Base-by-base conservation (phyloP, 2,329 filamentous ascomycete genomes). In the Colletotrichum karsti region DNA sequence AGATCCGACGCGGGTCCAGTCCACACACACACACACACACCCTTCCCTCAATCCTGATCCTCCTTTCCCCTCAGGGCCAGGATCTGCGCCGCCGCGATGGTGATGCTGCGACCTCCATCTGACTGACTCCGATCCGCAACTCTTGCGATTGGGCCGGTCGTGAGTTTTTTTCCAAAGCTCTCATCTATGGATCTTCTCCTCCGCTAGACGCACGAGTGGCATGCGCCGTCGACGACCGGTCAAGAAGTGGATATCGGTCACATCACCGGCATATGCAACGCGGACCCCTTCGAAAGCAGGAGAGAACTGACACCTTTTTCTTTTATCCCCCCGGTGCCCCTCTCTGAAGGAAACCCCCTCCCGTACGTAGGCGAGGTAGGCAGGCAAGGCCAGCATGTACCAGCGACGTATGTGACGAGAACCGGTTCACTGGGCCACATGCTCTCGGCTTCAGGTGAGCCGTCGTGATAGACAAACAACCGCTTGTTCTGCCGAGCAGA, bases 231-330 rank as follows among this genome's bases (percentile, higher is more conserved):
- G 46, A 35, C n/a, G 35, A 67, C 64, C 64, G 64, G 51, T 63
- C 51, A 63, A 67, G 64, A 67, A 63, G 64, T 67, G 59, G 37
- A 67, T 53, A 59, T 53, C 39, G 37, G 55, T 46, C 42, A 28
- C 42, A 67, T 67, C 41, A 50, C 58, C 42, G 51, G 42, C 59
- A 63, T 57, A 48, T 63, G 42, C 58, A 63, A 26, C 50, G 35
- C 20, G 57, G 24, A 37, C 58, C 39, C 46, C 13, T 61, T 44
- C 30, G 15, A 13, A 56, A 35, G 58, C 26, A 63, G n/a, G 50
- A 51, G 24, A 56, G 39, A 62, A 39, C 18, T 53, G 58, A 62
- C 37, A 54, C n/a, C 13, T 24, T 44, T 18, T 37, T 39, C 8
- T 1, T 13, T 12, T 12, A 48, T 18, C 18, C 4, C 44, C 44